Evolutionary conservation across 768 basidiomycete genomes (phyloP).

Genomic region (Paxillus ammoniavirescens): DNA sequence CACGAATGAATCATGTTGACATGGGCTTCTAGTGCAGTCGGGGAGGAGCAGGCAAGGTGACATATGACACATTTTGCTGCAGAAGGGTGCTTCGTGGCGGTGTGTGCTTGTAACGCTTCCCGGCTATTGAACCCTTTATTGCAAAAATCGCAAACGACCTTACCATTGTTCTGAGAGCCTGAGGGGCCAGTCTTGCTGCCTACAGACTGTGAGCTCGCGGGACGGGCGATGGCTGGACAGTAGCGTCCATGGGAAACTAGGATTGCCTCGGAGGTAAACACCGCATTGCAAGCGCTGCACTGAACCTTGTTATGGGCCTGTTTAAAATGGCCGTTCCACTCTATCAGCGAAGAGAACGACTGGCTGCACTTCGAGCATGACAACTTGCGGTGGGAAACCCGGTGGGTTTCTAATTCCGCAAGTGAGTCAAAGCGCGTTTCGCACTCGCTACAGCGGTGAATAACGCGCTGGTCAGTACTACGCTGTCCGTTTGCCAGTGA

Average conservation of each 20-base stretch:
- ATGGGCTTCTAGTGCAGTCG: constrained; percentile 23
- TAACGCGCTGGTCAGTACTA: not conserved
- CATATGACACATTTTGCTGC: constrained; percentile 25
- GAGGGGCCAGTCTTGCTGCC: constrained; percentile 6
- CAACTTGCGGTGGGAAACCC: constrained; percentile 17
- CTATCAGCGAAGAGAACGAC: constrained; percentile 19
- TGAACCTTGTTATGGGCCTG: constrained; percentile 13
- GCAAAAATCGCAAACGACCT: constrained; percentile 20
- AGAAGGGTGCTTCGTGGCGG: constrained; percentile 21
- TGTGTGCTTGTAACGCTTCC: constrained; percentile 24
- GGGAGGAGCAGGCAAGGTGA: constrained; percentile 20
- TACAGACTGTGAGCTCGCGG: constrained; percentile 18
- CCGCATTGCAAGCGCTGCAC: constrained; percentile 5
- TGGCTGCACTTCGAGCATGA: constrained; percentile 25
- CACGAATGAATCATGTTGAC: constrained; percentile 27
- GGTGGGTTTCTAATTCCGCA: constrained; percentile 20
- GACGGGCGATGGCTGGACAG: constrained; percentile 15
- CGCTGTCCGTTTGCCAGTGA: not conserved
- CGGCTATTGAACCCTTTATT: constrained; percentile 19
- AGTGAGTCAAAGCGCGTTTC: constrained; percentile 13
- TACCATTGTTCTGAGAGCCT: constrained; percentile 3
- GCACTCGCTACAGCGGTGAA: constrained; percentile 21
- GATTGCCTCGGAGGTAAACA: constrained; percentile 1
- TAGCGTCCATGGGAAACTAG: constrained; percentile 7
- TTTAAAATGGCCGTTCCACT: constrained; percentile 30